Percentiles rank a stretch among this genome's conserved stretches.
phyloP scores from a whole-genome alignment of 1,139 yeast species.

The Zygoascus sp. region DNA sequence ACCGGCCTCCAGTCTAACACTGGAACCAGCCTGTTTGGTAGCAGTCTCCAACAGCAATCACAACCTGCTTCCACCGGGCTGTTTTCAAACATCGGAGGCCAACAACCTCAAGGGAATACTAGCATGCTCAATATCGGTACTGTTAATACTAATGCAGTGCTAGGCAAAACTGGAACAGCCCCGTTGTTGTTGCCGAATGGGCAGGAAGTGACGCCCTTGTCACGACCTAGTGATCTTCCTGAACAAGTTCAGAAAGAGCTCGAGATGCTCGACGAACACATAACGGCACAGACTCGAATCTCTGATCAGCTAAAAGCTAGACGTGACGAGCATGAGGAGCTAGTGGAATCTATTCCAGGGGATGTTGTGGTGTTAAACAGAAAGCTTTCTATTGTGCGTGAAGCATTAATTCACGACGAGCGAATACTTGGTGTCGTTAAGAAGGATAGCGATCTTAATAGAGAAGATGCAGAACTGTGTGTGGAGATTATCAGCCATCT shows the following conservation, averaged over 20 bases:
- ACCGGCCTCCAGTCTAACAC: constrained; percentile 11
- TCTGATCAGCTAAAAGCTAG: constrained; percentile 73
- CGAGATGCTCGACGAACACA: constrained; percentile 77
- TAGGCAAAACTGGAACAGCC: constrained; percentile 23
- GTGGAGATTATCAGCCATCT: constrained; percentile 62
- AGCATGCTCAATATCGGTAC: background rate
- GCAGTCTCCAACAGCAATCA: constrained; percentile 13
- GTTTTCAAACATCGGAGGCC: background rate
- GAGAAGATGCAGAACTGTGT: constrained; percentile 59
- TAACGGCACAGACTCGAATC: constrained; percentile 75
- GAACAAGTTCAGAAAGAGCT: constrained; percentile 67
- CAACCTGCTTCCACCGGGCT: constrained; percentile 4
- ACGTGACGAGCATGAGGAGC: constrained; percentile 57
- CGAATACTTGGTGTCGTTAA: constrained; percentile 47
- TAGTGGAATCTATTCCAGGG: constrained; percentile 75
- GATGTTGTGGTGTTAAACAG: constrained; percentile 71
- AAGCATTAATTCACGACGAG: constrained; percentile 64
- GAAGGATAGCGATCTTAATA: constrained; percentile 40
- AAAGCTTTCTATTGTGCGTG: constrained; percentile 59
- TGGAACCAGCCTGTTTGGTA: constrained; percentile 30
- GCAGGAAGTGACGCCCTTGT: constrained; percentile 52
- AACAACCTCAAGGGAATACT: background rate
- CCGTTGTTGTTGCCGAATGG: constrained; percentile 25
- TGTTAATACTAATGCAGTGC: background rate
- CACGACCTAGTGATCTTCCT: constrained; percentile 84